Percentiles rank a stretch among this genome's conserved stretches.
phyloP scores from a whole-genome alignment of 768 basidiomycete genomes.

The Hygrophoropsis aurantiaca region DNA sequence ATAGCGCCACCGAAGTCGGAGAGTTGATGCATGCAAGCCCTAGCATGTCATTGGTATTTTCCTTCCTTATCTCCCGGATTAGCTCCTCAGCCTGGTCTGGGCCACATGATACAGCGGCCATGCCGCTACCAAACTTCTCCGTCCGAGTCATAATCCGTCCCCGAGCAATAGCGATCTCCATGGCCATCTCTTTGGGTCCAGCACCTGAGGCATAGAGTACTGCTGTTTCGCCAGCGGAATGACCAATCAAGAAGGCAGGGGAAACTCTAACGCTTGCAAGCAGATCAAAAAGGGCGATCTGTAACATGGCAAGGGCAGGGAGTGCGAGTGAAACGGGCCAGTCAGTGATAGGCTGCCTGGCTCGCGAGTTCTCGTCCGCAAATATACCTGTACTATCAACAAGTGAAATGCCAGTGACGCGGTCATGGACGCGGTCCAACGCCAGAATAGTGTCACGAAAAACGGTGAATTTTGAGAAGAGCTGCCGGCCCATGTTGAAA shows the following conservation, averaged over 20 bases:
- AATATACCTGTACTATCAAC: slow-evolving; percentile 39
- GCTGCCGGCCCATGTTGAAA: slow-evolving; percentile 36
- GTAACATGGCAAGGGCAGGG: slow-evolving; percentile 43
- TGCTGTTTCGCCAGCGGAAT: slow-evolving; percentile 49
- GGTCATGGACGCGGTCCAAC: slow-evolving; percentile 34
- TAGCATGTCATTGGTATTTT: slow-evolving; percentile 25
- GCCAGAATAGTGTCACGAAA: slow-evolving; percentile 41
- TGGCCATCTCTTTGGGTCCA: slow-evolving; percentile 36
- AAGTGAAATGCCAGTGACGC: slow-evolving; percentile 34
- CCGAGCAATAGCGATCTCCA: slow-evolving; percentile 44
- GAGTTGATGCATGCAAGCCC: slow-evolving; percentile 45
- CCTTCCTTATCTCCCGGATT: too few species aligned
- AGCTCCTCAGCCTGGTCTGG: slow-evolving; percentile 25
- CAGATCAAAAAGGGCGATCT: slow-evolving; percentile 46
- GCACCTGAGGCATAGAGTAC: slow-evolving; percentile 46
- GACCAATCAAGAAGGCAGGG: slow-evolving; percentile 42
- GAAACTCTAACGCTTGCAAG: slow-evolving; percentile 32
- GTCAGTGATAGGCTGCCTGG: too few species aligned
- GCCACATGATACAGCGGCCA: slow-evolving; percentile 45
- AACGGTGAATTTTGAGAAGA: slow-evolving; percentile 31
- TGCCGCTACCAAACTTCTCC: slow-evolving; percentile 35
- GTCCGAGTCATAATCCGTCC: slow-evolving; percentile 33
- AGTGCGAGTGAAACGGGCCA: slow-evolving; percentile 39
- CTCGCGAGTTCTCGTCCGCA: slow-evolving; percentile 8
- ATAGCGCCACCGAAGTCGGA: slow-evolving; percentile 34